A percentile compares a stretch with the other conserved stretches of the same genome.
Evolutionary conservation across 2,329 filamentous ascomycete species (phyloP).

Genomic region (Alternaria metachromatica): DNA sequence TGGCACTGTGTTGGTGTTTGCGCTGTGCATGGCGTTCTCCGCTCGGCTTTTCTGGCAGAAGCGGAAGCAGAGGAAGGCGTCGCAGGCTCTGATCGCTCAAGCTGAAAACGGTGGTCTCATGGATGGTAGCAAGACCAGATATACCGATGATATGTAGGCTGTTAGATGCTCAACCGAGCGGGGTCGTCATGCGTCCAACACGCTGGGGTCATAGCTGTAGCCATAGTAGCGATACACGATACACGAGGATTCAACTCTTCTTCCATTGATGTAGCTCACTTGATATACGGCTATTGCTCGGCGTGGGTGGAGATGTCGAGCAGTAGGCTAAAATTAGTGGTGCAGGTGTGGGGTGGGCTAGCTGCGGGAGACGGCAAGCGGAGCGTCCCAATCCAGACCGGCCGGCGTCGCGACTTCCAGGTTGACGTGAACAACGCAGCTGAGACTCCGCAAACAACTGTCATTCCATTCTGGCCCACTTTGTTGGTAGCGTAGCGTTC

Average conservation of each 20-base stretch:
- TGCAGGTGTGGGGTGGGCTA: conserved; percentile 5
- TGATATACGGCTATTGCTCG: neutral
- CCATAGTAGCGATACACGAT: neutral
- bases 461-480: neutral
- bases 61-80: neutral
- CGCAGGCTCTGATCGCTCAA: neutral
- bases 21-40: neutral
- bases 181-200: neutral
- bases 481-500: neutral
- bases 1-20: neutral
- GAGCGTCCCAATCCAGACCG: conserved; percentile 7
- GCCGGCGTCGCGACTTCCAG: conserved; percentile 6
- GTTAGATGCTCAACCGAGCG: neutral
- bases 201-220: neutral
- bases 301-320: neutral
- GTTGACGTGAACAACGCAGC: neutral
- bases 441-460: conserved; percentile 5
- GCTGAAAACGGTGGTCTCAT: neutral
- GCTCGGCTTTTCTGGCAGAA: neutral
- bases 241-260: neutral
- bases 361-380: conserved; percentile 13
- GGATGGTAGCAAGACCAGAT: neutral
- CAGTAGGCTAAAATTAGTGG: conserved; percentile 1
- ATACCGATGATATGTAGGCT: neutral
- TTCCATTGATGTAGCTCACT: neutral